These are phyloP conservation scores for Botryosphaeria dothidea DNA, from an alignment of 2,329 filamentous ascomycete genomes.

Conservation along the genomic window DNA sequence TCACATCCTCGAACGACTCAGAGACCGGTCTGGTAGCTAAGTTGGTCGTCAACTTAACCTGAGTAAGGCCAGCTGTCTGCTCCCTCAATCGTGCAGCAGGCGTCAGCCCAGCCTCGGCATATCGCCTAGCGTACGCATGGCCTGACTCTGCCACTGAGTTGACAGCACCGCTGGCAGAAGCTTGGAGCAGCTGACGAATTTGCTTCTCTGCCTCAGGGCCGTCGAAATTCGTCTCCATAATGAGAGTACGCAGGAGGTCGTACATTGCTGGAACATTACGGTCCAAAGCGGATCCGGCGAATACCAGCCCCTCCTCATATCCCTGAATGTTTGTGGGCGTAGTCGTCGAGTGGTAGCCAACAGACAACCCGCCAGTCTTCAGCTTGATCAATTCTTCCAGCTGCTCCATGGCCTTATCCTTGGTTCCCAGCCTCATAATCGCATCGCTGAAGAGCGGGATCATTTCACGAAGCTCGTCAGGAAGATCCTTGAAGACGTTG, in stretches of 20 bases:
- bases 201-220: conserved; percentile 77
- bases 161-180: conserved; percentile 83
- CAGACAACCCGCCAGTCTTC: conserved; percentile 87
- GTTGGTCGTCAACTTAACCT: conserved; percentile 80
- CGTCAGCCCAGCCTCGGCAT: conserved; percentile 78
- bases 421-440: conserved; percentile 90
- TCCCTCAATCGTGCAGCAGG: conserved; percentile 72
- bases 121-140: conserved; percentile 81
- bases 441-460: conserved; percentile 89
- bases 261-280: conserved; percentile 91
- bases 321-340: conserved; percentile 70
- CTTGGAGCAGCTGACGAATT: conserved; percentile 83
- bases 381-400: conserved; percentile 95
- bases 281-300: conserved; percentile 86
- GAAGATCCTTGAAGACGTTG: conserved; percentile 75
- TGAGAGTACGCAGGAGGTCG: conserved; percentile 74
- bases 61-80: conserved; percentile 85
- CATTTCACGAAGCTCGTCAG: conserved; percentile 79
- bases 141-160: conserved; percentile 90
- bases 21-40: conserved; percentile 72
- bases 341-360: conserved; percentile 80
- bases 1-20: conserved; percentile 72
- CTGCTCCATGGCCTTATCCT: conserved; percentile 85
- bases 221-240: conserved; percentile 88
- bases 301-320: conserved; percentile 77